A percentile compares a stretch with the other conserved stretches of the same genome.
phyloP scores from a whole-genome alignment of 768 basidiomycete species.

The Pleurotus eryngii region DNA sequence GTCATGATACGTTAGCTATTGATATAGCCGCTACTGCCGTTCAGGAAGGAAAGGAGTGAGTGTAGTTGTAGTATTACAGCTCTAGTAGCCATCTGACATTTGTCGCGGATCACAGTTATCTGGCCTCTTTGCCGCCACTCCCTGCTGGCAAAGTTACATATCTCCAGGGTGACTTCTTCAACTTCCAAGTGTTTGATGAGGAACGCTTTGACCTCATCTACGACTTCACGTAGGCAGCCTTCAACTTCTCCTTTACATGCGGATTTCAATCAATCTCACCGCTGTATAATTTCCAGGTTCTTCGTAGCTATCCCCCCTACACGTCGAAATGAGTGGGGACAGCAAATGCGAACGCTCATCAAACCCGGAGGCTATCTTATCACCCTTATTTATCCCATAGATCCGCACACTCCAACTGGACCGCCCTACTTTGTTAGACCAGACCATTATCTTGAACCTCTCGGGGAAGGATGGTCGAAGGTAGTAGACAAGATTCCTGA shows the following conservation, averaged over 20 bases:
- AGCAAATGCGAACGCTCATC: conserved; percentile 50
- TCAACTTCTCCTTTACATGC: background rate
- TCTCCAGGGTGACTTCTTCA: conserved; percentile 53
- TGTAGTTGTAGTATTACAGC: conserved; percentile 1
- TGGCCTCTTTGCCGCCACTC: conserved; percentile 15
- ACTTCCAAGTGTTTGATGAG: conserved; percentile 29
- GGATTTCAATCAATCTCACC: background rate
- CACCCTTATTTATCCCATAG: conserved; percentile 56
- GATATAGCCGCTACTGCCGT: conserved; percentile 60
- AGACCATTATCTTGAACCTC: conserved; percentile 50
- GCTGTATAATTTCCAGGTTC: conserved; percentile 59
- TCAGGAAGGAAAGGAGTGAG: conserved; percentile 40
- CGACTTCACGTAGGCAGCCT: conserved; percentile 54
- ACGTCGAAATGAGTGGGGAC: conserved; percentile 52
- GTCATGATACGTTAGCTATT: conserved; percentile 45
- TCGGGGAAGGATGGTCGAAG: conserved; percentile 49
- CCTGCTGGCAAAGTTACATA: conserved; percentile 33
- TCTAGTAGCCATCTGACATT: background rate
- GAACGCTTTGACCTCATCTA: conserved; percentile 54
- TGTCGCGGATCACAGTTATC: conserved; percentile 10
- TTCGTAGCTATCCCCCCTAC: conserved; percentile 68
- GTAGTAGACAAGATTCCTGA: conserved; percentile 51
- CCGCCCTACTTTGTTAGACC: conserved; percentile 63
- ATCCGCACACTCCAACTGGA: conserved; percentile 39
- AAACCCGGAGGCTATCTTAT: conserved; percentile 64